A percentile compares a stretch with the other conserved stretches of the same genome.
These are phyloP conservation scores for Podaxis sp. DNA, from an alignment of 768 basidiomycete species.

Conservation along the genomic window DNA sequence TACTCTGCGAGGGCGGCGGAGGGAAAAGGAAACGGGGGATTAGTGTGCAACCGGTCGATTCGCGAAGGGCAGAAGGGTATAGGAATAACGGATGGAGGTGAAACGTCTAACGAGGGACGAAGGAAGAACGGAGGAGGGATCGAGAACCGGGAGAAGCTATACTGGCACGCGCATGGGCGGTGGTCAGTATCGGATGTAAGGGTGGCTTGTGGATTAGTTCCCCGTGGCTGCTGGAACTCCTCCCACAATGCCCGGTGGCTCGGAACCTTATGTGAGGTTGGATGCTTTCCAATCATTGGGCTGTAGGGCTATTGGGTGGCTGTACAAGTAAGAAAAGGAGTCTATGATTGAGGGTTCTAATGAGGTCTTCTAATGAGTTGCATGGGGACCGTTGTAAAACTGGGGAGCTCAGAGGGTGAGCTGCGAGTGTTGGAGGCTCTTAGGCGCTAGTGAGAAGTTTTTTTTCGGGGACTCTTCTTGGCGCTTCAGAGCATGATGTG, in stretches of 20 bases:
- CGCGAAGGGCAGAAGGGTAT: background rate
- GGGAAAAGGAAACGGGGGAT: background rate
- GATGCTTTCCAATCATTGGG: background rate
- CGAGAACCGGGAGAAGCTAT: background rate
- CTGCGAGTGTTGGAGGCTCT: background rate
- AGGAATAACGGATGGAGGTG: background rate
- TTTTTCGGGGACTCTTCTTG: background rate
- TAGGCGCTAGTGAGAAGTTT: background rate
- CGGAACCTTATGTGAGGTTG: background rate
- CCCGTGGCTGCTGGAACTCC: background rate
- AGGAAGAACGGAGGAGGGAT: background rate
- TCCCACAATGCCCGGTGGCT: conserved; percentile 9
- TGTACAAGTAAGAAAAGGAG: conserved; percentile 1
- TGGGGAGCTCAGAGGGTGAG: background rate
- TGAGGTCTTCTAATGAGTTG: conserved; percentile 14
- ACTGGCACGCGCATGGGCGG: background rate
- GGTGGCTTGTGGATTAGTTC: background rate
- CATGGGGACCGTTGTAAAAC: background rate
- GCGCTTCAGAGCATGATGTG: background rate
- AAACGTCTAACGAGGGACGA: background rate
- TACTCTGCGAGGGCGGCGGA: background rate
- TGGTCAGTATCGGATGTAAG: background rate
- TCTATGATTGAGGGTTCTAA: conserved; percentile 6
- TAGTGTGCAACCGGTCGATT: background rate
- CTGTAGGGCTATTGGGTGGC: conserved; percentile 1